phyloP scores from a whole-genome alignment of 2,329 filamentous ascomycete species.

The Aureobasidium sp. region DNA sequence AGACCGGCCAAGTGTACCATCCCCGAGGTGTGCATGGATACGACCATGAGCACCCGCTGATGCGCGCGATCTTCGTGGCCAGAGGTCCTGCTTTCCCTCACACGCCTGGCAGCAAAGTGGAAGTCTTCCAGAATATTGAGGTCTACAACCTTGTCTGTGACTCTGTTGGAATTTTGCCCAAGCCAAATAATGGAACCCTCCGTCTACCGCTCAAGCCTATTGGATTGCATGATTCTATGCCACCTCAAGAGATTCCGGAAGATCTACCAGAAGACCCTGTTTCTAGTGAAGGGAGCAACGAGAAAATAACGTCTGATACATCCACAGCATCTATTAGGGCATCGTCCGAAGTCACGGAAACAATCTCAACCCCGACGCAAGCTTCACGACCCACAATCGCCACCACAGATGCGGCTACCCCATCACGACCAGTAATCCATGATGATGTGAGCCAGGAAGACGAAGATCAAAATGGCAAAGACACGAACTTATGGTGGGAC shows the following conservation, averaged over 20 bases:
- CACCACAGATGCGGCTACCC: not conserved
- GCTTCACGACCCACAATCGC: not conserved
- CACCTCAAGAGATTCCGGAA: constrained; percentile 15
- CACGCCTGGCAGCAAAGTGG: constrained; percentile 66
- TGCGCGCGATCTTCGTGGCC: constrained; percentile 93
- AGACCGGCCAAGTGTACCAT: constrained; percentile 59
- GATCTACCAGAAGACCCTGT: constrained; percentile 13
- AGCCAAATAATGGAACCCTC: constrained; percentile 81
- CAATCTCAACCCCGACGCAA: not conserved
- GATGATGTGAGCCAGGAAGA: constrained; percentile 14
- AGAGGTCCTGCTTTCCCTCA: constrained; percentile 89
- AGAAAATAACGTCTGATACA: too few relatives aligned
- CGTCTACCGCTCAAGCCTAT: constrained; percentile 58
- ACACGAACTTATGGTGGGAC: constrained; percentile 20
- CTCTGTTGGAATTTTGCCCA: constrained; percentile 64
- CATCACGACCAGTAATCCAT: constrained; percentile 5
- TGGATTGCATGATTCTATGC: constrained; percentile 45
- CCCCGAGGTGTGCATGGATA: constrained; percentile 88
- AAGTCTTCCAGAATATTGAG: constrained; percentile 84
- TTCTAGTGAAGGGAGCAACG: not conserved
- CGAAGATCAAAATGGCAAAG: constrained; percentile 15
- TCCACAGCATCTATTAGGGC: not conserved
- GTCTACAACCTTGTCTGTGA: constrained; percentile 95
- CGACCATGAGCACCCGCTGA: constrained; percentile 87
- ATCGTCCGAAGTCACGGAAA: not conserved